Percentiles rank a stretch among this genome's conserved stretches.
These are phyloP conservation scores for Bothriochloa decipiens DNA, from an alignment of 176 grass and related monocot species.

Conservation along the genomic window DNA sequence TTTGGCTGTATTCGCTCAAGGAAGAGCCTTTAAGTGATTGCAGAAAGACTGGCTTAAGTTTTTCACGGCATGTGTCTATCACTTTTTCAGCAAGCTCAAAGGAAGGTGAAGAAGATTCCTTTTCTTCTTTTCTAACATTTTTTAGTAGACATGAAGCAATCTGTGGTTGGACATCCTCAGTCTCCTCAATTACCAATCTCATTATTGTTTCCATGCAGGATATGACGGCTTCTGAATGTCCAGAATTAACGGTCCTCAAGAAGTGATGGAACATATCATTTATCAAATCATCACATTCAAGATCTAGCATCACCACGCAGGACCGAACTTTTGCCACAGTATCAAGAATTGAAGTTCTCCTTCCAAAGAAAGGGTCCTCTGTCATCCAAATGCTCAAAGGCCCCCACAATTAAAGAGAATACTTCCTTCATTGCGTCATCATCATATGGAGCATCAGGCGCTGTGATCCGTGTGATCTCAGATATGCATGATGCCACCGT, in stretches of 20 bases:
- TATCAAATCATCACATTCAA: constrained; percentile 88
- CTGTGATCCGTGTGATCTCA: constrained; percentile 90
- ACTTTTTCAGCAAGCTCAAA: constrained; percentile 80
- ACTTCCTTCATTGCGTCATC: constrained; percentile 85
- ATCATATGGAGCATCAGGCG: constrained; percentile 85
- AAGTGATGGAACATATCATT: constrained; percentile 84
- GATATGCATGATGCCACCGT: constrained; percentile 76
- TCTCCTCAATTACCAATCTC: constrained; percentile 88
- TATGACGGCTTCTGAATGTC: constrained; percentile 65
- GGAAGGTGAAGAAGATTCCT: constrained; percentile 63
- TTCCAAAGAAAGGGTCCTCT: constrained; percentile 50
- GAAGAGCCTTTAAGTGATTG: constrained; percentile 53
- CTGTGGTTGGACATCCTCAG: constrained; percentile 69
- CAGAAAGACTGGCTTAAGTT: constrained; percentile 69
- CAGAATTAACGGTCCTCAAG: constrained; percentile 58
- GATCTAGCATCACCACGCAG: constrained; percentile 96
- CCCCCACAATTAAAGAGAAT: constrained; percentile 74
- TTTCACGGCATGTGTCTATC: constrained; percentile 64
- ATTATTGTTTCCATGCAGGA: constrained; percentile 85
- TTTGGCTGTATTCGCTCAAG: constrained; percentile 60
- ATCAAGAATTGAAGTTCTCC: constrained; percentile 81
- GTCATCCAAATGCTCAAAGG: constrained; percentile 74
- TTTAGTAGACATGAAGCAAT: constrained; percentile 67
- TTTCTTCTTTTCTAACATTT: constrained; percentile 65
- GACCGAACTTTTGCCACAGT: constrained; percentile 88